A percentile compares a stretch with the other conserved stretches of the same genome.
phyloP scores from a whole-genome alignment of 2,329 filamentous ascomycete genomes.

The Tricladium varicosporioides region DNA sequence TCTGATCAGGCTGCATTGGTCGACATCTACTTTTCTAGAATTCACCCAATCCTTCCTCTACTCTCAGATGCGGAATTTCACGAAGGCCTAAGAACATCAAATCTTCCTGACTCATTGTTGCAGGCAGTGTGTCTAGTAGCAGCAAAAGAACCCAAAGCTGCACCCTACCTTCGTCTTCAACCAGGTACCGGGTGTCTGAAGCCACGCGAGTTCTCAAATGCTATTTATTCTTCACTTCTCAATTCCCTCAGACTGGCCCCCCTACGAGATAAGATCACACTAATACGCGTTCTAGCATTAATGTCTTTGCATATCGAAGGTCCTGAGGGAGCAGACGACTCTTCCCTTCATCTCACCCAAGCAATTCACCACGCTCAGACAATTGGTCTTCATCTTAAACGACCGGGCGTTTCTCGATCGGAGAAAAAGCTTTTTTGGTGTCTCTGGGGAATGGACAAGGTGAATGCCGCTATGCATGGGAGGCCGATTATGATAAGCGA shows the following conservation, averaged over 20 bases:
- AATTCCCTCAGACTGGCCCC: neutral
- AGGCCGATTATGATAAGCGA: conserved; percentile 5
- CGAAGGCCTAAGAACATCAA: neutral
- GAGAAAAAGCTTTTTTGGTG: conserved; percentile 3
- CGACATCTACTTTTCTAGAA: conserved; percentile 3
- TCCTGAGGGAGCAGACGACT: conserved; percentile 2
- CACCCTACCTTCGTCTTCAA: neutral
- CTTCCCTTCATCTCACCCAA: conserved; percentile 7
- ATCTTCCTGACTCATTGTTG: neutral
- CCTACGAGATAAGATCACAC: neutral
- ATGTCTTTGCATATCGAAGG: conserved; percentile 8
- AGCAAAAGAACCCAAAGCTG: neutral
- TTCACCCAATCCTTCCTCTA: conserved; percentile 1
- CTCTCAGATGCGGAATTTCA: neutral
- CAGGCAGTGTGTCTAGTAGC: neutral
- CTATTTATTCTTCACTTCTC: conserved; percentile 2
- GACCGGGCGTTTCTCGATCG: neutral
- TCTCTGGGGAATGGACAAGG: conserved; percentile 4
- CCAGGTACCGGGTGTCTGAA: neutral
- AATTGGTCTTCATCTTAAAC: conserved; percentile 2
- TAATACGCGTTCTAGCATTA: conserved; percentile 1
- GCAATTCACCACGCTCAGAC: conserved; percentile 7
- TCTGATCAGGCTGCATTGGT: conserved; percentile 1
- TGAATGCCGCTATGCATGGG: conserved; percentile 6
- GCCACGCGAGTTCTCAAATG: neutral